Conservation (phyloP, 768 basidiomycete species). For the Leccinellum rugosiceps region DNA sequence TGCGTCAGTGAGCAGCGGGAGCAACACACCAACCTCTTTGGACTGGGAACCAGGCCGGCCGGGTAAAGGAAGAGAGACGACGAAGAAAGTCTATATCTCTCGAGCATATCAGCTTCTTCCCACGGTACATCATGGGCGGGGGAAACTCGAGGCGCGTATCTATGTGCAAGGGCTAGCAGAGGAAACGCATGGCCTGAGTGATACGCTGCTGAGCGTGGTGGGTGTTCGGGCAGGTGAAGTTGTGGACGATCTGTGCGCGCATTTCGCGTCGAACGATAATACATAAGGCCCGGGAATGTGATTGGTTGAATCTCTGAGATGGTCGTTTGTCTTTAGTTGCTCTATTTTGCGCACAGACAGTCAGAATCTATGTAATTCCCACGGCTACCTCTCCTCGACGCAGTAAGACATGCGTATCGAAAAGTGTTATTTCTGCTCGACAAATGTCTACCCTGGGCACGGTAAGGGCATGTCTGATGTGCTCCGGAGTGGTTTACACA, state of each 20-base stretch:
- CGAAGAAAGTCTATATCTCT: slow-evolving; percentile 30
- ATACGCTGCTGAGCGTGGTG: slow-evolving; percentile 47
- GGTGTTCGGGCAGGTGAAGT: slow-evolving; percentile 45
- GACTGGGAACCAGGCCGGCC: slow-evolving; percentile 22
- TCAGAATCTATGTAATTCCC: slow-evolving; percentile 20
- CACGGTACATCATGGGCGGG: neutral
- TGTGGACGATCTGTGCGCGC: slow-evolving; percentile 34
- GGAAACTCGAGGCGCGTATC: slow-evolving; percentile 23
- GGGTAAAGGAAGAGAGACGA: slow-evolving; percentile 7
- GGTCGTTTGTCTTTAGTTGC: neutral
- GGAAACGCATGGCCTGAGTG: slow-evolving; percentile 37
- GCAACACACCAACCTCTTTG: slow-evolving; percentile 13
- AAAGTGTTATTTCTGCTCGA: slow-evolving; percentile 98
- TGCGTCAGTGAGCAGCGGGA: neutral
- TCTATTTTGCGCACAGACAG: neutral
- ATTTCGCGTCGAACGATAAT: neutral
- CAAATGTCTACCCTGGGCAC: slow-evolving; percentile 94
- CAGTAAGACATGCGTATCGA: slow-evolving; percentile 76
- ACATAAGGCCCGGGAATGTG: slow-evolving; percentile 3
- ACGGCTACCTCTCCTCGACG: slow-evolving; percentile 15
- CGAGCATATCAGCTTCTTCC: slow-evolving; percentile 44
- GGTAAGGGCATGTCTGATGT: slow-evolving; percentile 43
- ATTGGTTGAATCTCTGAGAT: neutral
- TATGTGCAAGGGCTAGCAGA: slow-evolving; percentile 39
- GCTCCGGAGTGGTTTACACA: neutral